These are phyloP conservation scores for Penicillium canariense DNA, from an alignment of 495 filamentous ascomycete genomes.

Conservation along the genomic window DNA sequence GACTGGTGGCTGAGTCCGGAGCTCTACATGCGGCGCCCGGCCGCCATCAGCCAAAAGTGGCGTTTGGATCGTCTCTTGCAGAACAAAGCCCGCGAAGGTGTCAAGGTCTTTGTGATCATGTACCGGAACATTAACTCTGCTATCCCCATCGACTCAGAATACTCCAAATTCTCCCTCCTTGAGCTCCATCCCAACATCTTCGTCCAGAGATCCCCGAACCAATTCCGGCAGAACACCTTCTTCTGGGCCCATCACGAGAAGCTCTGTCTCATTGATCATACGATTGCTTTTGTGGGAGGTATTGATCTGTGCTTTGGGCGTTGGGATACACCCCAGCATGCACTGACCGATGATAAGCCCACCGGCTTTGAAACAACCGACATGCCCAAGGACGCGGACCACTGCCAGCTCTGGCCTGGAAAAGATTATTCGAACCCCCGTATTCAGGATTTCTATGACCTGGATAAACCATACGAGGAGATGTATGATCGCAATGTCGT, in stretches of 20 bases:
- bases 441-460: conserved; percentile 88
- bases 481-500: conserved; percentile 93
- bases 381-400: conserved; percentile 80
- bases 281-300: conserved; percentile 91
- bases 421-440: conserved; percentile 99
- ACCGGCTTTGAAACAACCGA: conserved; percentile 86
- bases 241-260: conserved; percentile 99
- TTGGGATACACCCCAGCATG: conserved; percentile 95
- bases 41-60: conserved; percentile 98
- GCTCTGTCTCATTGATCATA: conserved; percentile 92
- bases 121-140: conserved; percentile 98
- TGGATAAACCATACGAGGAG: conserved; percentile 95
- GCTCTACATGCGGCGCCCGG: conserved; percentile 90
- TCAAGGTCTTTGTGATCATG: conserved; percentile 98
- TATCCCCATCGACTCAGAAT: conserved; percentile 97
- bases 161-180: conserved; percentile 95
- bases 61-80: conserved; percentile 92
- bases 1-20: conserved; percentile 99
- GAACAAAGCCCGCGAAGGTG: conserved; percentile 87
- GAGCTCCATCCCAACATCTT: conserved; percentile 96
- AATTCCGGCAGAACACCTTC: conserved; percentile 98
- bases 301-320: conserved; percentile 97
- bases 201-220: conserved; percentile 92
- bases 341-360: conserved; percentile 85
- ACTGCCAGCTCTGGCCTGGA: conserved; percentile 95